phyloP scores from a whole-genome alignment of 257 asterid genomes.

The Nicotiana tomentosiformis region DNA sequence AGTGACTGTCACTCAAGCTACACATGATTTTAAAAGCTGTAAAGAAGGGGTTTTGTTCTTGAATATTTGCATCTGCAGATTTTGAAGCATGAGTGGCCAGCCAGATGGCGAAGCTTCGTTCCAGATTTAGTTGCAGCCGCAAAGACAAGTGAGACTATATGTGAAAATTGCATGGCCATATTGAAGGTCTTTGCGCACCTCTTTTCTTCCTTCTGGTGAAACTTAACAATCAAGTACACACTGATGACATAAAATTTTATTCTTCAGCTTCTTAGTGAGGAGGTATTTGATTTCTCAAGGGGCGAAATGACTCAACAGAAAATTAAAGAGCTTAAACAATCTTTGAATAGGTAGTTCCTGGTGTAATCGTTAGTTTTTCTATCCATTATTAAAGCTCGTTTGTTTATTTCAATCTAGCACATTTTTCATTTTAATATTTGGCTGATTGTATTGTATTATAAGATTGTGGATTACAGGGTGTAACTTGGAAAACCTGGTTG shows the following conservation, averaged over 20 bases:
- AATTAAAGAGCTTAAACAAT: constrained; percentile 90
- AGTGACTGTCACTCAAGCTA: neutral
- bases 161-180: constrained; percentile 97
- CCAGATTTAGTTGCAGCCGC: constrained; percentile 96
- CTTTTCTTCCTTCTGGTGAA: neutral
- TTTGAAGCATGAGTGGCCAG: constrained; percentile 96
- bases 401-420: too few relatives aligned
- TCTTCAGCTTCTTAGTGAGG: constrained; percentile 93
- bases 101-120: constrained; percentile 80
- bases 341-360: constrained; percentile 67
- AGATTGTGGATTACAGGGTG: too few relatives aligned
- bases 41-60: neutral
- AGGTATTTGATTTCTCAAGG: constrained; percentile 99
- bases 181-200: constrained; percentile 43
- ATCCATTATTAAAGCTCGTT: neutral
- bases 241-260: constrained; percentile 11
- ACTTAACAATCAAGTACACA: neutral
- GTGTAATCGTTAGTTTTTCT: neutral
- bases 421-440: too few relatives aligned
- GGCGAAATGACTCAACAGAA: constrained; percentile 99
- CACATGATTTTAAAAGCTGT: neutral
- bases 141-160: constrained; percentile 85
- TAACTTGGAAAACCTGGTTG: too few relatives aligned
- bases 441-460: too few relatives aligned
- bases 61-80: constrained; percentile 40